Evolutionary conservation across 306 rosid genomes (phyloP), one percentile per base, ranked within the genome.

Genomic region (Medicago lupulina): DNA sequence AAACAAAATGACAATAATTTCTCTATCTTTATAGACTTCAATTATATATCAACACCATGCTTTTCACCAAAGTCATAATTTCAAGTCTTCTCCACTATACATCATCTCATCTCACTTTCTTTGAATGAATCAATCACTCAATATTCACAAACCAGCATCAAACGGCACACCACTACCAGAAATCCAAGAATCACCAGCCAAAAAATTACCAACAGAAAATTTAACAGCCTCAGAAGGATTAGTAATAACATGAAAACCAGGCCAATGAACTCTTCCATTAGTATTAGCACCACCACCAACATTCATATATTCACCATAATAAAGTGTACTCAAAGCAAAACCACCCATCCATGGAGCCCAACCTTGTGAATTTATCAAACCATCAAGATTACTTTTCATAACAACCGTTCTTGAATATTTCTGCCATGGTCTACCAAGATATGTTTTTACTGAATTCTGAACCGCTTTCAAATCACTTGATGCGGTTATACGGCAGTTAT

Each of bases 381-480:
- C 84, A 9, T 69, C 94, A 1, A 94, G 10, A 11, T 11, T 15
- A 15, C 76, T 86, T 71, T 87, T 88, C 96, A 94, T 86, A 2
- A 94, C 15, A 28, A 94, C 93, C 7, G 89, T 84, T 68, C 98
- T 83, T 2, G 98, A 90, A 63, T 90, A 91, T 74, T 74, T 14
- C 39, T 87, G 9, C 97, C 97, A 94, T 0, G 98, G 98, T 51
- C 98, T 71, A 3, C 96, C 98, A 1, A 94, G 82, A 34, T 43
- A 94, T 1, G 89, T 90, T 67, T 8, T 76, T 4, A 79, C 44
- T 8, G 85, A 73, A 3, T 67, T 51, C 57, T 85, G 84, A 6
- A 57, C 78, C 0, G 86, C 34, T 57, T 61, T 73, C 79, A 92
- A 47, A 58, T 89, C 96, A 3, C 75, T 50, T 0, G 89, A 59